A percentile compares a stretch with the other conserved stretches of the same genome.
Conservation (phyloP, 2,329 filamentous ascomycete genomes). For the Xylariaceae sp. region DNA sequence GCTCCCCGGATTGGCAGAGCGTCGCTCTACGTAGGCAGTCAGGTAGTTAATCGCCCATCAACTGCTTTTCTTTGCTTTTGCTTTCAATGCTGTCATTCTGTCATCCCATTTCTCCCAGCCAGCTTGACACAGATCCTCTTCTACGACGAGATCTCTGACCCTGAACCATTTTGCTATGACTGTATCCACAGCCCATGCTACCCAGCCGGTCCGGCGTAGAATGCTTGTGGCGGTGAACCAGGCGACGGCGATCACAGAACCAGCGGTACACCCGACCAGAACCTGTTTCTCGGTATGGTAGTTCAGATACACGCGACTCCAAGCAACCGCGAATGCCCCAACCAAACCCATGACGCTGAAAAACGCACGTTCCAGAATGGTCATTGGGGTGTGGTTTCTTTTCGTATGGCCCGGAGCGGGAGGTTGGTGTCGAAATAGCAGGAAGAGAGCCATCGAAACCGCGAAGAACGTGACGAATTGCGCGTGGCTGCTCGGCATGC, state of each 20-base stretch:
- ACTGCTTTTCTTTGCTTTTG: slow-evolving; percentile 35
- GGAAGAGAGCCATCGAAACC: slow-evolving; percentile 76
- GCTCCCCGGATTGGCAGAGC: not conserved
- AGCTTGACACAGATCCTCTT: slow-evolving; percentile 83
- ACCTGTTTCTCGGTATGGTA: slow-evolving; percentile 92
- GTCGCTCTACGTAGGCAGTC: not conserved
- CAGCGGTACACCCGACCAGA: slow-evolving; percentile 69
- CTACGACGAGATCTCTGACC: slow-evolving; percentile 76
- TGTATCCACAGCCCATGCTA: slow-evolving; percentile 68
- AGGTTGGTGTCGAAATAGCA: slow-evolving; percentile 73
- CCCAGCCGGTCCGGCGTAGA: slow-evolving; percentile 61
- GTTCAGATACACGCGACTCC: slow-evolving; percentile 82
- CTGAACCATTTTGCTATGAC: slow-evolving; percentile 62
- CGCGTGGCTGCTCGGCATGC: slow-evolving; percentile 92
- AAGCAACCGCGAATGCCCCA: slow-evolving; percentile 66
- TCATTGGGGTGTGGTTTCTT: slow-evolving; percentile 52
- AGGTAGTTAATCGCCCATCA: not conserved
- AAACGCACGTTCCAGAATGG: slow-evolving; percentile 55
- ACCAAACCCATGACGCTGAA: slow-evolving; percentile 52
- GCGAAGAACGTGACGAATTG: slow-evolving; percentile 95
- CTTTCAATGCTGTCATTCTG: slow-evolving; percentile 35
- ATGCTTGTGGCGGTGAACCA: slow-evolving; percentile 77
- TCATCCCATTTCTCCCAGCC: slow-evolving; percentile 92
- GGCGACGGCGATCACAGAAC: slow-evolving; percentile 62
- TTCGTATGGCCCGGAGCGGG: slow-evolving; percentile 35